Conservation (phyloP, 106 monocot species). For the Dioscorea dumetorum region DNA sequence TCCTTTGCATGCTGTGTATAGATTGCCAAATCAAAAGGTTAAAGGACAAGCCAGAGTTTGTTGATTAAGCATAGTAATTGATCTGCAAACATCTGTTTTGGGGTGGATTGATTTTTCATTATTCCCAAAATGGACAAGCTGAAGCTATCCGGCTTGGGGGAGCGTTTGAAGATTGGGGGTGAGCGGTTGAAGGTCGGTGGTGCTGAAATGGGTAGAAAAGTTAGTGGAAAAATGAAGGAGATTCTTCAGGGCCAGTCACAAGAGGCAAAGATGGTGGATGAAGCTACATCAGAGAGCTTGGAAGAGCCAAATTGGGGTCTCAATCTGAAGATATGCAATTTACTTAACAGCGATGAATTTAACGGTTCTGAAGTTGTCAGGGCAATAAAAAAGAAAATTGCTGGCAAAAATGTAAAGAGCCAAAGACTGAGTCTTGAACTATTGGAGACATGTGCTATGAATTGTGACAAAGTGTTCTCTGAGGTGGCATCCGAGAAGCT, state of each 20-base stretch:
- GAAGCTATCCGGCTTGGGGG: constrained; percentile 48
- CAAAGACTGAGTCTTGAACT: constrained; percentile 64
- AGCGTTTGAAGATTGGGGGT: constrained; percentile 62
- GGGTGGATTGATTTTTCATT: too few species aligned
- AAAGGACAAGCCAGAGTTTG: too few species aligned
- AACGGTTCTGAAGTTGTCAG: constrained; percentile 63
- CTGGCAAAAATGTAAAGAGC: constrained; percentile 22
- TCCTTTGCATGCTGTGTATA: too few species aligned
- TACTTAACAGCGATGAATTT: constrained; percentile 59
- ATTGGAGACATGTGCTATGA: constrained; percentile 71
- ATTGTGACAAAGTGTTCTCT: constrained; percentile 81
- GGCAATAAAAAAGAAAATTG: constrained; percentile 71
- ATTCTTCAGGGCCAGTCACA: constrained; percentile 57
- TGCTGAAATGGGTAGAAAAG: constrained; percentile 51
- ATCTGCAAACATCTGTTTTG: too few species aligned
- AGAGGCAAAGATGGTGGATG: constrained; percentile 76
- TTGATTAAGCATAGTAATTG: too few species aligned
- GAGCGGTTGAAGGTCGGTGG: constrained; percentile 56
- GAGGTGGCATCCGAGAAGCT: constrained; percentile 75
- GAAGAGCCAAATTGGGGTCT: constrained; percentile 74
- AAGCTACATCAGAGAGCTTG: constrained; percentile 65
- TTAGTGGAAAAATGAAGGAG: constrained; percentile 79
- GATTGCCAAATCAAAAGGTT: too few species aligned
- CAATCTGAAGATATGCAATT: constrained; percentile 59
- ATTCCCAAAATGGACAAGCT: constrained; percentile 41